Base-by-base conservation (phyloP, 1,284 basidiomycete genomes). In the Phellinidium pouzarii region DNA sequence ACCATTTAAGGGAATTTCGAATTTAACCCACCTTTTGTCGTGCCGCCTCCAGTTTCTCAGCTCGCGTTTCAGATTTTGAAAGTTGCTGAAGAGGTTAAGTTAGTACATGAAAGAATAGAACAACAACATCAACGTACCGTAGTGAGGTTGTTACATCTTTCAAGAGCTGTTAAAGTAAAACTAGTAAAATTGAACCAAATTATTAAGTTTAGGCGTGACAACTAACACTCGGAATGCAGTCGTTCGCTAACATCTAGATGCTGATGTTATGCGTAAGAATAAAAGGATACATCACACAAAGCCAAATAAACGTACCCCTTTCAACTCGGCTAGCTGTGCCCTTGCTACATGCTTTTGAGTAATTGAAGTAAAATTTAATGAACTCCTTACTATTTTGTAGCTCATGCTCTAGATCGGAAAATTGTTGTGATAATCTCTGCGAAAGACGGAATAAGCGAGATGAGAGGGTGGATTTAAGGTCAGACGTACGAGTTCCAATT, bases 401-500 rank as follows among this genome's bases (percentile, higher is more conserved):
- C 14, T 53, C 44, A 3, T 41, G 36, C 12, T 53, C 40, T n/a
- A 53, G 27, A n/a, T 38, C 29, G 2, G 26, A 26, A 14, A 42
- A 2, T 53, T 43, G 48, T 46, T 53, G 17, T 14, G 4, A 22
- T 20, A 42, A 2, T 53, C 36, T 53, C 52, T 53, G 17, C 12
- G 4, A 22, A 47, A 17, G 1, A 12, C 11, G 40, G 11, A 12
- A 46, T 46, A 14, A 40, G 44, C 9, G n/a, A 26, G 27, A 4
- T 2, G 7, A 22, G 9, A 22, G 7, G n/a, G n/a, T 20, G 14
- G 25, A 2, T 1, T 14, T 19, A 31, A n/a, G 7, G 14, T 1
- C 17, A n/a, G 14, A 42, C 20, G 9, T 43, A 53, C 52, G 22
- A 43, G 43, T 27, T 43, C 31, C 8, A 48, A n/a, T 20, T 53